A percentile compares a stretch with the other conserved stretches of the same genome.
Evolutionary conservation across 169 alveolate species (phyloP).

Genomic region (Babesia ovis): DNA sequence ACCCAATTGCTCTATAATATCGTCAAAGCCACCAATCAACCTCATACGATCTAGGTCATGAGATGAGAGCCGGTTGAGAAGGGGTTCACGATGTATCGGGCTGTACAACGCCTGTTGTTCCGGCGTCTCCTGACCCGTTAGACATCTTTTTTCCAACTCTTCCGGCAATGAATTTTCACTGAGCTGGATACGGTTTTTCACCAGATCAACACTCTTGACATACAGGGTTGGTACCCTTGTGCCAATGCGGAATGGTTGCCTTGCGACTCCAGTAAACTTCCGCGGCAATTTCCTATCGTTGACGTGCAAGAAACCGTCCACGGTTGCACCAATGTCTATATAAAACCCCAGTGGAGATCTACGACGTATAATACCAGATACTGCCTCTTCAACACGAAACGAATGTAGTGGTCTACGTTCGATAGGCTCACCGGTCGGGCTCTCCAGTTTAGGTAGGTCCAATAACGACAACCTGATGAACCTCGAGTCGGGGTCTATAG

Average conservation of each 20-base stretch:
- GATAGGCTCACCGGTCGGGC: conserved; percentile 7
- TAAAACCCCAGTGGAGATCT: conserved; percentile 54
- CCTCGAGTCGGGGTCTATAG: conserved; percentile 33
- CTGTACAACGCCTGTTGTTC: conserved; percentile 55
- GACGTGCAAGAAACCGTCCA: conserved; percentile 63
- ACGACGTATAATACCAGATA: conserved; percentile 42
- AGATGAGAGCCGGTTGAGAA: conserved; percentile 6
- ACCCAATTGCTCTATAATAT: conserved; percentile 26
- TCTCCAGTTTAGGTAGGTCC: conserved; percentile 16
- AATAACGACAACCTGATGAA: conserved; percentile 33
- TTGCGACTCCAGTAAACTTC: conserved; percentile 31
- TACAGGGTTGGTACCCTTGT: conserved; percentile 25
- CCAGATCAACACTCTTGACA: conserved; percentile 49
- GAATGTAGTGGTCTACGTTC: conserved; percentile 21
- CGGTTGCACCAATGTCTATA: conserved; percentile 67
- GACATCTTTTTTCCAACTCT: conserved; percentile 45
- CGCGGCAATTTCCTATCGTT: conserved; percentile 50
- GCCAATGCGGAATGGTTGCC: conserved; percentile 49
- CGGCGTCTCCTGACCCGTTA: conserved; percentile 65
- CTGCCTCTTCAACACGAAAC: conserved; percentile 51
- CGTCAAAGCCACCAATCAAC: conserved; percentile 60
- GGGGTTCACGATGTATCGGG: neutral
- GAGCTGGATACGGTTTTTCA: conserved; percentile 47
- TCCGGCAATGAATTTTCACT: conserved; percentile 54
- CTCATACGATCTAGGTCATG: conserved; percentile 51